Evolutionary conservation across 2,329 filamentous ascomycete genomes (phyloP), one percentile per base, ranked within the genome.

Genomic region (Bipolaris bicolor): DNA sequence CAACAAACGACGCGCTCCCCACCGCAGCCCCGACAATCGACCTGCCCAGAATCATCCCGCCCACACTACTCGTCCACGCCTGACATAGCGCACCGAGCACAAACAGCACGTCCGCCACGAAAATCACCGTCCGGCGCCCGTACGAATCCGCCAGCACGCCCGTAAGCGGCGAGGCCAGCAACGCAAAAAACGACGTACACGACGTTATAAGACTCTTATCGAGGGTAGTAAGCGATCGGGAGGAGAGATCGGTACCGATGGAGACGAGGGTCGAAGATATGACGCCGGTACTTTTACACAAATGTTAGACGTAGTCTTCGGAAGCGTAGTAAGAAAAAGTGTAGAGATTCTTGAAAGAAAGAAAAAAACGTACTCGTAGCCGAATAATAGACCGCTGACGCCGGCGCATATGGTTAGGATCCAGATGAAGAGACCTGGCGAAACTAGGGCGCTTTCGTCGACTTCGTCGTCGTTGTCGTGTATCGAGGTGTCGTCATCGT

Each of bases 61-160:
- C 65, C 1, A 94, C 88, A 0, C 81, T 84, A 2, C 67, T 74
- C 57, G 86, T 83, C 44, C 78, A 67, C 0, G 88, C 86, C 74
- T 93, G 90, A 34, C 86, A 69, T 2, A 88, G 64, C 0, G 90
- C 89, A 11, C 90, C 90, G 3, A 82, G 62, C 3, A 90, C 77
- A 73, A 93, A 94, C 11, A 92, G 83, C 0, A 84, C 62, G 37
- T 76, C 75, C 1, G 76, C 92, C 7, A 83, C 71, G 13, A 98
- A 81, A 57, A 98, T 91, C 37, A 89, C 85, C 0, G 89, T 90
- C 72, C 97, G 97, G 54, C 94, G 86, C 18, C 94, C 95, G 60
- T 90, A 86, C 41, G 77, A 80, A 74, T 98, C 95, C 0, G 92
- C 84, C 59, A 86, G 67, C 9, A 84, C 62, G 5, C 83, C 83